Evolutionary conservation across 1,284 basidiomycete species (phyloP), one percentile per base, ranked within the genome.

Genomic region (Porodaedalea pini): DNA sequence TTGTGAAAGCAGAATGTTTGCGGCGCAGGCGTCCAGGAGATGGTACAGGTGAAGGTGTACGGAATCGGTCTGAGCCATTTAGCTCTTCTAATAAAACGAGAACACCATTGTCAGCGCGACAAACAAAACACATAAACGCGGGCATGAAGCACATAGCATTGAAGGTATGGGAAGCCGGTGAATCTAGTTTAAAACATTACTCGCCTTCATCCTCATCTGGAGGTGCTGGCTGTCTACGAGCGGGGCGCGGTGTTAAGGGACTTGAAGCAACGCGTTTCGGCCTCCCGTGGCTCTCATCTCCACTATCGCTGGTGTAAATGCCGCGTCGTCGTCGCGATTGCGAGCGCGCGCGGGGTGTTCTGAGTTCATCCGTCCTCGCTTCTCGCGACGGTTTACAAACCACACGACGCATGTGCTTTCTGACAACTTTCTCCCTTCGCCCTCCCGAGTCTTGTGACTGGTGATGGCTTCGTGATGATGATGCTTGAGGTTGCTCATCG

Each of bases 1-100:
- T 90, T 0, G 82, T 85, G 1, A 78, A 65, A 1, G 80, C 80
- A 2, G 72, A 70, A n/a, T 73, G 70, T 45, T 76, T 76, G 43
- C 70, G 72, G 3, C 61, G 10, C 47, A 34, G 5, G 53, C 31
- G 56, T 0, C 55, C 11, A 31, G 74, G 71, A 62, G 66, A 63
- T 40, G 61, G 56, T 11, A 41, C 49, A 5, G 71, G 71, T 5
- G 70, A 69, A 1, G 71, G 69, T 1, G 69, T 64, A 40, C 71
- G 70, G 2, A 71, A 67, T 13, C 51, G 58, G 17, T 70, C 67
- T 31, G 62, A 66, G 3, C 56, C 62, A 21, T 65, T 69, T 32
- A 64, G 65, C 55, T 62, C 65, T 69, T 64, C 54, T 29, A 59
- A 45, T 25, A 27, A n/a, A 31, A 36, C n/a, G 25, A 32, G 3